These are phyloP conservation scores for Fusarium haematococcum DNA, from an alignment of 2,329 filamentous ascomycete genomes.

Conservation along the genomic window DNA sequence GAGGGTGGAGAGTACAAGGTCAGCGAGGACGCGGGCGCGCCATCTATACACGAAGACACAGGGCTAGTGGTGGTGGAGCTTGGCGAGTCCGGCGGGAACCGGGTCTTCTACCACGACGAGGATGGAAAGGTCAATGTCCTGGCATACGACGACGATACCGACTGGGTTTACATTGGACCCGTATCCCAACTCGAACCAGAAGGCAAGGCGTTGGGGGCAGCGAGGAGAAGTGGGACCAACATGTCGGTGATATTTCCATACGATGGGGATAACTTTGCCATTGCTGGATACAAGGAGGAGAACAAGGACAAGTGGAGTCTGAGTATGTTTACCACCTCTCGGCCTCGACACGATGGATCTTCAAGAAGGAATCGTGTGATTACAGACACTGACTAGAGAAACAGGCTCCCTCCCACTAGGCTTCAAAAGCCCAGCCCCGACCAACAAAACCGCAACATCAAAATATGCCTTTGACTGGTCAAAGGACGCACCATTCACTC, in stretches of 20 bases:
- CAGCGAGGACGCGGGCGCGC: conserved; percentile 9
- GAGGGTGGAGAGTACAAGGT: conserved; percentile 8
- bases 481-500: background rate
- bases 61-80: conserved; percentile 30
- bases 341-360: too few species aligned
- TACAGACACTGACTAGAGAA: background rate
- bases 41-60: conserved; percentile 33
- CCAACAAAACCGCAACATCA: conserved; percentile 17
- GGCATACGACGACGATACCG: conserved; percentile 38
- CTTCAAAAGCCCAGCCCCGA: conserved; percentile 26
- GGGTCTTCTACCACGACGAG: conserved; percentile 36
- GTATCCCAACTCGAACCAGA: conserved; percentile 18
- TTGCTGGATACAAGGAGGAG: conserved; percentile 1
- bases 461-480: conserved; percentile 22
- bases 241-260: conserved; percentile 34
- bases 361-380: background rate
- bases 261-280: conserved; percentile 24
- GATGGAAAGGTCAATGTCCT: conserved; percentile 23
- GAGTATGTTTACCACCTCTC: background rate
- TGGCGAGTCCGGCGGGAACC: conserved; percentile 29
- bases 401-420: conserved; percentile 27
- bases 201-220: conserved; percentile 13
- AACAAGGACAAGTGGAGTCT: conserved; percentile 5
- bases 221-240: conserved; percentile 21
- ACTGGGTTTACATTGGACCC: conserved; percentile 33